Percentiles rank a stretch among this genome's conserved stretches.
Conservation (phyloP, 83 land plant genomes). For the Thuja plicata region DNA sequence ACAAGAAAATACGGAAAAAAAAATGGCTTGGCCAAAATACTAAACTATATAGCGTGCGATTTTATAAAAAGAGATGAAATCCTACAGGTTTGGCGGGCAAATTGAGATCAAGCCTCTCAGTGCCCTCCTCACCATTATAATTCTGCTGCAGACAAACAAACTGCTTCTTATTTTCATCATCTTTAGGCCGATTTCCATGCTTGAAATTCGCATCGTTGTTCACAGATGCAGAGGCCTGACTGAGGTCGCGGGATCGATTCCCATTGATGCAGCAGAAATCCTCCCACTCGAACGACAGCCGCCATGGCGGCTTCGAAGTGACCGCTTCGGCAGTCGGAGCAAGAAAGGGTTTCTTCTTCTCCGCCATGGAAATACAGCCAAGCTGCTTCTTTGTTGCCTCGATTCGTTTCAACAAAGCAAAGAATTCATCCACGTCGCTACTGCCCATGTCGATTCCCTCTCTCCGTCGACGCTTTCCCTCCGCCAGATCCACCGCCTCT, state of each 20-base stretch:
- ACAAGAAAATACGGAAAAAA: too few relatives aligned
- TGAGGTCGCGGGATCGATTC: neutral
- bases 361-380: neutral
- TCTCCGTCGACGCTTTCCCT: neutral
- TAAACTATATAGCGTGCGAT: too few relatives aligned
- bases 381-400: neutral
- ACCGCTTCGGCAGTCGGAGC: neutral
- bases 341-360: neutral
- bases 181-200: too few relatives aligned
- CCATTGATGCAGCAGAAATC: neutral
- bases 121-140: too few relatives aligned
- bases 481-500: neutral
- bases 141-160: too few relatives aligned
- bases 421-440: neutral
- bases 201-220: too few relatives aligned
- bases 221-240: neutral
- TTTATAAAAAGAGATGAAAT: too few relatives aligned
- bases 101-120: too few relatives aligned
- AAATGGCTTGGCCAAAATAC: too few relatives aligned
- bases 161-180: too few relatives aligned
- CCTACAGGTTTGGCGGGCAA: too few relatives aligned
- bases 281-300: constrained; percentile 6
- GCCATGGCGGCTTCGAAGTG: neutral
- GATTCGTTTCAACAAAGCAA: neutral
- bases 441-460: neutral